phyloP scores from a whole-genome alignment of 257 asterid species.

The Handroanthus guayacan region DNA sequence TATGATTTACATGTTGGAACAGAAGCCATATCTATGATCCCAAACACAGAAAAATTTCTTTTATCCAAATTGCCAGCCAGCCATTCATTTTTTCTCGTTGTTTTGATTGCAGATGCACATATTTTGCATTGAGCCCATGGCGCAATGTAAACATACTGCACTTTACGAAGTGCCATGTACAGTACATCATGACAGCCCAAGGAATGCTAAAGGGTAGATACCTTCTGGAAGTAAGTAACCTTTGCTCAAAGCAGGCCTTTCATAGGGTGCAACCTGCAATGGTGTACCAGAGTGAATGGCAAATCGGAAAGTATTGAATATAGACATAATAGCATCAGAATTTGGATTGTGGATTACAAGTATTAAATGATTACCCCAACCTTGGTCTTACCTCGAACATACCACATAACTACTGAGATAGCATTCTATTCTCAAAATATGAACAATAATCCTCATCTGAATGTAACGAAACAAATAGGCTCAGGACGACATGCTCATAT shows the following conservation, averaged over 20 bases:
- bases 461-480: not conserved
- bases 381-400: constrained; percentile 7
- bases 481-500: not conserved
- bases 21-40: constrained; percentile 21
- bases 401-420: constrained; percentile 7
- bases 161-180: constrained; percentile 27
- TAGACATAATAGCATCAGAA: not conserved
- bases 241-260: constrained; percentile 93
- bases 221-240: constrained; percentile 94
- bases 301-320: not conserved
- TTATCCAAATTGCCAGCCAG: not conserved
- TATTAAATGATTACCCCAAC: constrained; percentile 9
- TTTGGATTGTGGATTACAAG: not conserved
- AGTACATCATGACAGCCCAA: constrained; percentile 4
- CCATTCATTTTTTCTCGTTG: not conserved
- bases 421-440: constrained; percentile 9
- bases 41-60: constrained; percentile 5
- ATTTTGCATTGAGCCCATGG: constrained; percentile 4
- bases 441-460: constrained; percentile 24
- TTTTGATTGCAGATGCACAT: constrained; percentile 13
- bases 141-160: constrained; percentile 9
- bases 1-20: not conserved
- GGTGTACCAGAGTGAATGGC: constrained; percentile 19
- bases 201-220: constrained; percentile 35
- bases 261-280: constrained; percentile 90